A percentile compares a stretch with the other conserved stretches of the same genome.
Conservation (phyloP, 495 filamentous ascomycete species). For the Aspergillus asperescens region DNA sequence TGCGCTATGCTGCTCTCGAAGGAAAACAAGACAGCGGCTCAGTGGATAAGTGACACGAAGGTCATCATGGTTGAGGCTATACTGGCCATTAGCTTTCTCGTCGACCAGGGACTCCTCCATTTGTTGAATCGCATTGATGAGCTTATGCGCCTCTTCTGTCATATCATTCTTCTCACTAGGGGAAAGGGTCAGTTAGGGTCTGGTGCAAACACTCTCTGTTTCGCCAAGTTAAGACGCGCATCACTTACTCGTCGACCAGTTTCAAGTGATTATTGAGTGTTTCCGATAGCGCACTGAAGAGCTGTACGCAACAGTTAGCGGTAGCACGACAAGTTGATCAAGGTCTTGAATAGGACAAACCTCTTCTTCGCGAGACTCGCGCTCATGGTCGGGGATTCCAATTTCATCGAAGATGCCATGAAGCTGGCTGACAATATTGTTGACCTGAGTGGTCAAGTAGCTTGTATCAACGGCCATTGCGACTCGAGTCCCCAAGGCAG, state of each 20-base stretch:
- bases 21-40: constrained; percentile 62
- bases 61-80: constrained; percentile 57
- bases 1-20: constrained; percentile 80
- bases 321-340: neutral
- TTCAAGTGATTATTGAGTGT: constrained; percentile 80
- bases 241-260: constrained; percentile 60
- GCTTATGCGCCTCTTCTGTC: constrained; percentile 77
- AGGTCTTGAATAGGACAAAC: constrained; percentile 41
- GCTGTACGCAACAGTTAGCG: constrained; percentile 42
- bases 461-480: constrained; percentile 83
- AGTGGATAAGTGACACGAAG: constrained; percentile 76
- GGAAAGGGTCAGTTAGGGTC: constrained; percentile 8
- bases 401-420: constrained; percentile 96
- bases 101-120: constrained; percentile 91
- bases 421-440: constrained; percentile 81
- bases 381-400: constrained; percentile 82
- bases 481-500: constrained; percentile 19
- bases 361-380: constrained; percentile 80
- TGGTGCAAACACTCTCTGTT: neutral
- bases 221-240: neutral
- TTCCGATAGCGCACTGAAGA: constrained; percentile 82
- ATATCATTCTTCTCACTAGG: constrained; percentile 78
- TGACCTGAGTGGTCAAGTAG: constrained; percentile 88
- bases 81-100: constrained; percentile 55
- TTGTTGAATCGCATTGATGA: constrained; percentile 79